These are phyloP conservation scores for Hibiscus mutabilis DNA, from an alignment of 345 rosid genomes.

Conservation along the genomic window DNA sequence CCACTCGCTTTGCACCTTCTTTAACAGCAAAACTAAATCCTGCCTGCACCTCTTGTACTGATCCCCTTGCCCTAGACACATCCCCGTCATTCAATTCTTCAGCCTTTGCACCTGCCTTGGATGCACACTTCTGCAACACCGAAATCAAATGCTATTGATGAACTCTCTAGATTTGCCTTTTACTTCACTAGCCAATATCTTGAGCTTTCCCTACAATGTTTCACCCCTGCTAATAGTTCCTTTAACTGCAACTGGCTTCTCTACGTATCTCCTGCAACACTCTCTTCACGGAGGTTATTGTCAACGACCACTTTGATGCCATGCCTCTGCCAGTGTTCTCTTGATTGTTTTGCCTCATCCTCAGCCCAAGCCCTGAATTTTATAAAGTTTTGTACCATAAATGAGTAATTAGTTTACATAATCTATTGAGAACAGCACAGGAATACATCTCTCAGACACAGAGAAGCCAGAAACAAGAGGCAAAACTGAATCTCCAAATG, in stretches of 20 bases:
- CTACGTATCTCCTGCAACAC: conserved; percentile 40
- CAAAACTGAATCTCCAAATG: neutral
- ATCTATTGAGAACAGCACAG: neutral
- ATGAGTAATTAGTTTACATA: neutral
- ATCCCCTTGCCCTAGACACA: conserved; percentile 28
- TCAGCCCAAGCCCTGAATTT: conserved; percentile 85
- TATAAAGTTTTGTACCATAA: neutral
- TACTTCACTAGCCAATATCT: conserved; percentile 45
- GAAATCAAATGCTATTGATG: conserved; percentile 34
- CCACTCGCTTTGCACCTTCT: conserved; percentile 50
- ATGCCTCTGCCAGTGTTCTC: conserved; percentile 71
- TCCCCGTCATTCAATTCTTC: conserved; percentile 23
- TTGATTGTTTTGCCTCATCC: conserved; percentile 76
- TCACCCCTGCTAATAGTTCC: conserved; percentile 56
- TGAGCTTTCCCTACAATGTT: conserved; percentile 45
- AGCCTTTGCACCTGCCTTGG: conserved; percentile 20
- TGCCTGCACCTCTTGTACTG: conserved; percentile 42
- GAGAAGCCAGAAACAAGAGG: neutral
- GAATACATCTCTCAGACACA: neutral
- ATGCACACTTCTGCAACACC: conserved; percentile 35
- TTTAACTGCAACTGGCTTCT: conserved; percentile 42
- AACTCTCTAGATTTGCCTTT: conserved; percentile 46
- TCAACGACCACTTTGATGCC: conserved; percentile 82
- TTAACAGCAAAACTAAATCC: conserved; percentile 36
- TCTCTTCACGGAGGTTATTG: conserved; percentile 59